Evolutionary conservation across 2,329 filamentous ascomycete species (phyloP).

Genomic region (Coleophoma crateriformis): DNA sequence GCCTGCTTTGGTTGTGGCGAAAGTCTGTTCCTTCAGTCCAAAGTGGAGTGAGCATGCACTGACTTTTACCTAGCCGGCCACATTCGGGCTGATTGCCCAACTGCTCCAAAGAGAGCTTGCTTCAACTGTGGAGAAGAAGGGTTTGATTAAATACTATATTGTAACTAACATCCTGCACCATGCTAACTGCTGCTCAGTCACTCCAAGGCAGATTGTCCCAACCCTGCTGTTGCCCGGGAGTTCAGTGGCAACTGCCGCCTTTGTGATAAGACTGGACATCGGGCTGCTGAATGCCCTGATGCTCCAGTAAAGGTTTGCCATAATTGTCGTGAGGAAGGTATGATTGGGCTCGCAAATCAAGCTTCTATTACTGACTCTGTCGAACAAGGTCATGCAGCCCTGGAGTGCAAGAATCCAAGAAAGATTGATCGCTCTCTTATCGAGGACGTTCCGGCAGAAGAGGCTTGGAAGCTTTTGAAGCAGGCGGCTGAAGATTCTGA

Average conservation of each 20-base stretch:
- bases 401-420: constrained; percentile 53
- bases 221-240: constrained; percentile 38
- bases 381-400: constrained; percentile 45
- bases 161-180: too few relatives aligned
- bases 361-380: background rate
- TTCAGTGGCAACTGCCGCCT: constrained; percentile 55
- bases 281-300: constrained; percentile 57
- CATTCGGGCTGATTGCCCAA: too few relatives aligned
- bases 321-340: constrained; percentile 58
- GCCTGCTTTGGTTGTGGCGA: constrained; percentile 53
- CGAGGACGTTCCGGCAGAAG: constrained; percentile 43
- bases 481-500: constrained; percentile 48
- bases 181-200: constrained; percentile 4
- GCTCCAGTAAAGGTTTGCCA: constrained; percentile 50
- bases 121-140: constrained; percentile 54
- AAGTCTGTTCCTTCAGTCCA: background rate
- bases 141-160: constrained; percentile 18
- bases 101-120: constrained; percentile 33
- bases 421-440: constrained; percentile 49
- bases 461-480: constrained; percentile 52
- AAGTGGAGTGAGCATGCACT: too few relatives aligned
- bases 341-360: constrained; percentile 8
- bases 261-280: constrained; percentile 47
- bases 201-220: constrained; percentile 24
- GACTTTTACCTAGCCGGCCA: too few relatives aligned